Percentiles rank a stretch among this genome's conserved stretches.
phyloP scores from a whole-genome alignment of 306 rosid species.

The Prinsepia uniflora region DNA sequence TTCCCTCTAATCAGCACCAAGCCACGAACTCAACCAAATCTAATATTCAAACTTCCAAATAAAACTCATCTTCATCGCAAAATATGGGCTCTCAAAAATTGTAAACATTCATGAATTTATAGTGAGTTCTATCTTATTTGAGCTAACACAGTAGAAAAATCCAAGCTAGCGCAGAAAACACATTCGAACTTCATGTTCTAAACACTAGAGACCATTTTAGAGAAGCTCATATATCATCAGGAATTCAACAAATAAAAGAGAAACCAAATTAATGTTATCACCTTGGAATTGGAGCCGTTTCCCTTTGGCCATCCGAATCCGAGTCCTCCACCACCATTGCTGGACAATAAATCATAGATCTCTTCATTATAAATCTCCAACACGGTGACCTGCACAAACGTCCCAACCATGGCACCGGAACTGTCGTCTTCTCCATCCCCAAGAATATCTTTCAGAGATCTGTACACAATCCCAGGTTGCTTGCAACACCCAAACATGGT shows the following conservation, averaged over 20 bases:
- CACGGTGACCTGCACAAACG: constrained; percentile 89
- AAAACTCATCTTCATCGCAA: too few relatives aligned
- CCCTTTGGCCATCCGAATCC: constrained; percentile 89
- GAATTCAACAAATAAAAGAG: not conserved
- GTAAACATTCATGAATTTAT: too few relatives aligned
- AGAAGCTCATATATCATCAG: not conserved
- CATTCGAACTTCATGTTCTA: not conserved
- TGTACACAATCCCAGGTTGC: constrained; percentile 87
- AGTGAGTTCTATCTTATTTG: too few relatives aligned
- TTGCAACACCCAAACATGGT: constrained; percentile 89
- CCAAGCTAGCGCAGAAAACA: not conserved
- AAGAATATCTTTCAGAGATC: constrained; percentile 79
- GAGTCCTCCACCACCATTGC: constrained; percentile 64
- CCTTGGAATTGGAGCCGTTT: constrained; percentile 61
- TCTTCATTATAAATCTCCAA: constrained; percentile 97
- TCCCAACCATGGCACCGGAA: constrained; percentile 36
- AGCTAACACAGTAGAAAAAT: not conserved
- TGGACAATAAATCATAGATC: constrained; percentile 75
- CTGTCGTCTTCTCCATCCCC: constrained; percentile 50
- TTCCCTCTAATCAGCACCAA: not conserved
- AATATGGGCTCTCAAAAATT: too few relatives aligned
- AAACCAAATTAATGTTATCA: constrained; percentile 20
- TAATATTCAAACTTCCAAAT: not conserved
- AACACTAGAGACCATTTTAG: not conserved
- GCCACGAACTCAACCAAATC: not conserved